Evolutionary conservation across 2,329 filamentous ascomycete genomes (phyloP).

Genomic region (Fusarium mexicanum): DNA sequence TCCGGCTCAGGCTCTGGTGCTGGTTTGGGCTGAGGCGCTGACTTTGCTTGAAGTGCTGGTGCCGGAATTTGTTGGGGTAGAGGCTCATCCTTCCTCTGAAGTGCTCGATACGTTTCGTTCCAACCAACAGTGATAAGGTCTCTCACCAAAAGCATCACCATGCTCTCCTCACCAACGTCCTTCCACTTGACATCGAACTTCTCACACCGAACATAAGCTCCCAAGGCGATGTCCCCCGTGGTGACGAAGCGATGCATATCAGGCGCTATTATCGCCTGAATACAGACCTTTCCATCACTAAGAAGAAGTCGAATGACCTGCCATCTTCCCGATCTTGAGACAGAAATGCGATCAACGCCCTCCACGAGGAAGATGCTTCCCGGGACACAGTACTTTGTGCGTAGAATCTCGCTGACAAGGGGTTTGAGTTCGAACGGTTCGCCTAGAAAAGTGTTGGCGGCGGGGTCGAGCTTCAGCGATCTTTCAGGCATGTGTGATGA

Average conservation of each 20-base stretch:
- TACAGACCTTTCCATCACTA: constrained; percentile 62
- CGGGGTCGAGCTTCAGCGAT: constrained; percentile 37
- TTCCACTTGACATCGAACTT: constrained; percentile 50
- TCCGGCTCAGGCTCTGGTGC: constrained; percentile 3
- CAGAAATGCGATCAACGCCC: constrained; percentile 50
- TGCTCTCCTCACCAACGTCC: constrained; percentile 24
- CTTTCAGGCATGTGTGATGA: constrained; percentile 38
- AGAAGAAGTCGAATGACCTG: constrained; percentile 59
- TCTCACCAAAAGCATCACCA: constrained; percentile 58
- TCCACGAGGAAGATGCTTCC: constrained; percentile 63
- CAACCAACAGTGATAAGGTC: constrained; percentile 59
- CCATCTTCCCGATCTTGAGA: constrained; percentile 51
- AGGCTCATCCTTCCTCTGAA: constrained; percentile 21
- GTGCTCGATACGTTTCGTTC: constrained; percentile 53
- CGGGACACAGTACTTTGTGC: constrained; percentile 58
- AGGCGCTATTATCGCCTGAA: constrained; percentile 61
- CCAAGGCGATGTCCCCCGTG: constrained; percentile 55
- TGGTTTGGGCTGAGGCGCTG: neutral
- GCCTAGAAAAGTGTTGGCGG: constrained; percentile 40
- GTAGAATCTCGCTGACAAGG: constrained; percentile 59
- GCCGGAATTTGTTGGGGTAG: neutral
- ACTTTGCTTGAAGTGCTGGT: neutral
- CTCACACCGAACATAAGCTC: constrained; percentile 60
- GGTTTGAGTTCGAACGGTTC: constrained; percentile 48
- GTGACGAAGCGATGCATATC: constrained; percentile 61